Evolutionary conservation across 1,284 basidiomycete genomes (phyloP), one percentile per base, ranked within the genome.

Genomic region (Fomitopsis palustris): DNA sequence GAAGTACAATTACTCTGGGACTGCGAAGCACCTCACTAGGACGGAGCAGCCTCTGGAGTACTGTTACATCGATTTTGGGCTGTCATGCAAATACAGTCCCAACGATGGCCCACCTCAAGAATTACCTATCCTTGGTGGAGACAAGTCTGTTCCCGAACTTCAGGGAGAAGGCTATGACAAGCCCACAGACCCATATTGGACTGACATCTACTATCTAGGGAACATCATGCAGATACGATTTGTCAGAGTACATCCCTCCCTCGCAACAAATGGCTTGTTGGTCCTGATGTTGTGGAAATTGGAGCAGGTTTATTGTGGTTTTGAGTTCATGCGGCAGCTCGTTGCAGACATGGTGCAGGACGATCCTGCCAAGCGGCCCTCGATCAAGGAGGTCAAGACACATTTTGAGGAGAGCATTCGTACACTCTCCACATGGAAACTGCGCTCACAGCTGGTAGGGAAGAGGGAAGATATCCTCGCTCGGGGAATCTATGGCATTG

Each of bases 21-120:
- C 39, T 19, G 70, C 70, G 10, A 66, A 65, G 56, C 57, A 67
- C 51, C 60, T 63, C 61, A 64, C 66, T 5, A 67, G 74, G 1
- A 74, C 71, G 0, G 60, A 65, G 47, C 60, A 57, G 4, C 69
- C 70, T 0, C 62, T 69, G 8, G 66, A 62, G 38, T 77, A 77
- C 58, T 72, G 71, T 35, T 66, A 64, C 49, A 63, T 64, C 10
- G 70, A 77, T 52, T 79, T 77, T 17, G 75, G 74, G 0, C 53
- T 74, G 5, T 76, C 77, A 12, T 64, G 70, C 14, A 55, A 39
- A 33, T 67, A 62, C 56, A 25, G 53, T 9, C 47, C 53, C 0
- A 23, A 61, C n/a, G 45, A 62, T 54, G 53, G 54, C 29, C n/a
- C 63, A 29, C 59, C 70, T 39, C 45, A 61, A 41, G 53, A 64